A percentile compares a stretch with the other conserved stretches of the same genome.
Evolutionary conservation across 441 rosid species (phyloP).

Genomic region (Metrosideros polymorpha): DNA sequence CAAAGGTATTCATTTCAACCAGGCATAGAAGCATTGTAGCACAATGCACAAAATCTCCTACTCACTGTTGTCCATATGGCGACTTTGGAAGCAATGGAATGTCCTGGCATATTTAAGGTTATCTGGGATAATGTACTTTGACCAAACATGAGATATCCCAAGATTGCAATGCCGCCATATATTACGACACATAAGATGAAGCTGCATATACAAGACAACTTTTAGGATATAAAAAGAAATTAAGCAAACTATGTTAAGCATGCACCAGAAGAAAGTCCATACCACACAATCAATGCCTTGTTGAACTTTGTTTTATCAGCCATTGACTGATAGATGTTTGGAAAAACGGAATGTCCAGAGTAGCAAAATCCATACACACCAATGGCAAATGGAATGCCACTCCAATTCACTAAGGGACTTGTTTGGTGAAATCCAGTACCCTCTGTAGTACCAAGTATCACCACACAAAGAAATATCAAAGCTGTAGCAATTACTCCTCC

Average conservation of each 20-base stretch:
- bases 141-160: constrained; percentile 91
- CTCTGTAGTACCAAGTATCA: constrained; percentile 40
- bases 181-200: constrained; percentile 43
- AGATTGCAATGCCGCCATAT: constrained; percentile 66
- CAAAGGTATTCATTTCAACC: not conserved
- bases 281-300: constrained; percentile 52
- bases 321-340: constrained; percentile 93
- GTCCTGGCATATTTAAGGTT: constrained; percentile 72
- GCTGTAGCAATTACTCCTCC: constrained; percentile 73
- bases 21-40: not conserved
- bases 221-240: not conserved
- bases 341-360: constrained; percentile 82
- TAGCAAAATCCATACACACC: constrained; percentile 81
- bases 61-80: constrained; percentile 89
- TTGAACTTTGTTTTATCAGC: constrained; percentile 72
- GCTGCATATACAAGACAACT: constrained; percentile 32
- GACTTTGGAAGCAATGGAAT: constrained; percentile 41
- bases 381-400: constrained; percentile 71
- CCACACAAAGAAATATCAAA: constrained; percentile 45
- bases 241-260: not conserved
- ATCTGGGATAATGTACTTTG: constrained; percentile 71
- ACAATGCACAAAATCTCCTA: not conserved
- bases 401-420: constrained; percentile 57
- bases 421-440: constrained; percentile 70
- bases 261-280: not conserved